Evolutionary conservation across 2,329 filamentous ascomycete genomes (phyloP), one percentile per base, ranked within the genome.

Genomic region (Didymella keratinophila): DNA sequence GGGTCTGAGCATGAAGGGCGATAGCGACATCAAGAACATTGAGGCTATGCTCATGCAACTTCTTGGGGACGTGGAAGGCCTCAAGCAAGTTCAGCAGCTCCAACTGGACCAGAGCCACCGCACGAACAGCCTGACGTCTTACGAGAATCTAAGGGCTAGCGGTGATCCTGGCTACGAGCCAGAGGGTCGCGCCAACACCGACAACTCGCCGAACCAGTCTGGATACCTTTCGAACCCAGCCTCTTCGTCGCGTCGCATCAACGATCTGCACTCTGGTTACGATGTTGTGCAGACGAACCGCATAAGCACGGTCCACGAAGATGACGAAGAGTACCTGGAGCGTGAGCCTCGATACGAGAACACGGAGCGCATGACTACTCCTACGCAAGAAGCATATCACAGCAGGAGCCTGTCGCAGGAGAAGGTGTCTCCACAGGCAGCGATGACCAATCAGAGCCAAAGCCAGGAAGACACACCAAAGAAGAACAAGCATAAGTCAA

Each of bases 1-100:
- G 74, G 93, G 93, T 3, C 82, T 99, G 48, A 92, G 92, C 68
- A 86, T 90, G 72, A 96, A 95, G 80, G 94, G 92, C 50, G 88
- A 90, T 8, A 94, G 90, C 69, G 95, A 99, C 68, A 85, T 97
- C 50, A 87, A 88, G 64, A 90, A 92, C 68, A 97, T 97, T 46
- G 79, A 81, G 65, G 69, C 72, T 42, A 82, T 82, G 81, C 85
- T 99, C 32, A 91, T 95, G 76, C 93, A 97, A 73, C 85, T 99
- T 21, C 86, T 99, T 20, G 90, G 88, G 49, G 95, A 99, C 74
- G 93, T 99, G 7, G 94, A 98, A 74, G 90, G 75, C 34, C 68
- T 83, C 55, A 83, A 82, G 68, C 74, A 79, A 11, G 65, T 71
- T 10, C 77, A 79, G 53, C 69, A 71, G 18, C 55, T 76, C 25